A percentile compares a stretch with the other conserved stretches of the same genome.
Evolutionary conservation across 2,329 filamentous ascomycete genomes (phyloP).

Genomic region (Venturia aucupariae): DNA sequence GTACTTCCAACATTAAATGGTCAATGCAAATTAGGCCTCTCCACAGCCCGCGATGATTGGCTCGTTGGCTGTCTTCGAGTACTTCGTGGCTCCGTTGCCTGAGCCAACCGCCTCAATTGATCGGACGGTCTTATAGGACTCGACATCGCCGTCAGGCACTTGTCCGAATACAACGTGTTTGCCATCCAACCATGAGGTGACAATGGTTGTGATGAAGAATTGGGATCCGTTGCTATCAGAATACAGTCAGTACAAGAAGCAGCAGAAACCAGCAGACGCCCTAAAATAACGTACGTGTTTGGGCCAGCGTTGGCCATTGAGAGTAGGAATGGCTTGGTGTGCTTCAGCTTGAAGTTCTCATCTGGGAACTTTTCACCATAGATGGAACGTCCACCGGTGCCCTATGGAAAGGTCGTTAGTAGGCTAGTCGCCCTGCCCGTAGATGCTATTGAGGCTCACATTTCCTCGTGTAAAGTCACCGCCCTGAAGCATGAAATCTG

Average conservation of each 20-base stretch:
- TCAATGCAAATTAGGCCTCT: conserved; percentile 30
- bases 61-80: conserved; percentile 31
- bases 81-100: conserved; percentile 43
- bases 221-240: conserved; percentile 55
- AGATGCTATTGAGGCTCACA: conserved; percentile 47
- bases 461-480: conserved; percentile 91
- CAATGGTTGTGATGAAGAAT: conserved; percentile 64
- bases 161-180: conserved; percentile 81
- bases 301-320: conserved; percentile 95
- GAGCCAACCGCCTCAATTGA: conserved; percentile 51
- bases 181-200: conserved; percentile 61
- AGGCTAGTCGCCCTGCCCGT: not conserved
- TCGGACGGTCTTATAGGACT: conserved; percentile 45
- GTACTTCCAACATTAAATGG: not conserved
- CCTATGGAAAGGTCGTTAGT: conserved; percentile 39
- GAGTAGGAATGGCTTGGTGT: conserved; percentile 66
- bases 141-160: conserved; percentile 46
- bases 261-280: not conserved
- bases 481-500: conserved; percentile 90
- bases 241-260: conserved; percentile 7
- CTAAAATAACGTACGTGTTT: conserved; percentile 59
- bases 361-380: conserved; percentile 91
- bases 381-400: conserved; percentile 87
- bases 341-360: conserved; percentile 78
- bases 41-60: conserved; percentile 47